A percentile compares a stretch with the other conserved stretches of the same genome.
These are phyloP conservation scores for Tardiomyces depauwii DNA, from an alignment of 1,139 yeast genomes.

Conservation along the genomic window DNA sequence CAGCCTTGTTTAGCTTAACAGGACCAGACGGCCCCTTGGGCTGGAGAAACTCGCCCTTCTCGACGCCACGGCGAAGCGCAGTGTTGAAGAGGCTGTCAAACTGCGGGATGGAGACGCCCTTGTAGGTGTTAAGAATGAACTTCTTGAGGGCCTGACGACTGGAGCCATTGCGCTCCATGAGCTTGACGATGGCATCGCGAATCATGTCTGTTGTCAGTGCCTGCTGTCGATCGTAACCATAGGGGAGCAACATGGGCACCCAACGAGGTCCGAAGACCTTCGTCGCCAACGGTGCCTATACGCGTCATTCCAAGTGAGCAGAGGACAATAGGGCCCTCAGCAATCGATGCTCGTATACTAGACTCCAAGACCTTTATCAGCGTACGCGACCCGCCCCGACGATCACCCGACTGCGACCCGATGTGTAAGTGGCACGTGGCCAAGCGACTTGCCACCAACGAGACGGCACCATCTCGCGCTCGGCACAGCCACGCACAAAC, in stretches of 20 bases:
- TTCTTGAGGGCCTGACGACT: conserved; percentile 71
- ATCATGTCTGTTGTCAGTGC: conserved; percentile 42
- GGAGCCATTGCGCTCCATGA: conserved; percentile 78
- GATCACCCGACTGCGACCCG: too few species aligned
- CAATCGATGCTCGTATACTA: too few species aligned
- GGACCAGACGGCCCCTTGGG: conserved; percentile 83
- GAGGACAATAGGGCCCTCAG: too few species aligned
- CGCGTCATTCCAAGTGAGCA: too few species aligned
- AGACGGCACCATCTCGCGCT: too few species aligned
- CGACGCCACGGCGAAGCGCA: conserved; percentile 76
- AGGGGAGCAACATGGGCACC: neutral
- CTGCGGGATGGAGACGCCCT: conserved; percentile 41
- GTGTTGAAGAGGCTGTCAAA: conserved; percentile 70
- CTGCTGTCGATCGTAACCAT: neutral
- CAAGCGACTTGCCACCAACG: too few species aligned
- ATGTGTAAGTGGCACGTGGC: too few species aligned
- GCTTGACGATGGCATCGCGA: conserved; percentile 53
- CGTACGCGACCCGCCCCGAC: too few species aligned
- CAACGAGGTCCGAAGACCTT: too few species aligned
- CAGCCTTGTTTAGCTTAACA: conserved; percentile 45
- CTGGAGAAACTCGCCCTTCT: conserved; percentile 62
- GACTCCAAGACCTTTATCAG: too few species aligned
- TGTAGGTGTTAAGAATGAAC: conserved; percentile 52
- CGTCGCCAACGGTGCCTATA: too few species aligned
- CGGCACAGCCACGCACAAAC: too few species aligned